phyloP scores from a whole-genome alignment of 1,284 basidiomycete species.

The Athelia sp. region DNA sequence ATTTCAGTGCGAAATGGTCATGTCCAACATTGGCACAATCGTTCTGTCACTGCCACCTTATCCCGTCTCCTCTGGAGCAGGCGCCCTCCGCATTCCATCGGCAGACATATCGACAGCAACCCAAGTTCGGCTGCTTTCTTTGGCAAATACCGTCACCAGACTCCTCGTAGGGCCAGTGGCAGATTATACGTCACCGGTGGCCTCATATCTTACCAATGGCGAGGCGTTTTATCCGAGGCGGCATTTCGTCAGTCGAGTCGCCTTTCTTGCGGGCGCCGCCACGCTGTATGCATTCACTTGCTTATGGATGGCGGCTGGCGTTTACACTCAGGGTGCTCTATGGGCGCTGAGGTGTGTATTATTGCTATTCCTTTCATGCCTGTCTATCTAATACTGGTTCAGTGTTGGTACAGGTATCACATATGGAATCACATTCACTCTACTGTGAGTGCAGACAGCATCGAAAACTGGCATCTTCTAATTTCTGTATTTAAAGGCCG shows the following conservation, averaged over 20 bases:
- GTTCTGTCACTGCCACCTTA: constrained; percentile 53
- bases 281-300: constrained; percentile 45
- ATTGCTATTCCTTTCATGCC: background rate
- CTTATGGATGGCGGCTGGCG: constrained; percentile 44
- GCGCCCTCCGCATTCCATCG: constrained; percentile 15
- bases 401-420: constrained; percentile 60
- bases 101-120: constrained; percentile 35
- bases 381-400: constrained; percentile 8
- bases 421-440: constrained; percentile 65
- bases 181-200: constrained; percentile 62
- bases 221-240: constrained; percentile 35
- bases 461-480: constrained; percentile 1
- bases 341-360: constrained; percentile 57
- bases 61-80: constrained; percentile 13
- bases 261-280: constrained; percentile 49
- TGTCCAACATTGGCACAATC: constrained; percentile 74
- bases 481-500: constrained; percentile 38
- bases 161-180: constrained; percentile 64
- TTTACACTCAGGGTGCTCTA: constrained; percentile 42
- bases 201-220: constrained; percentile 33
- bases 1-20: constrained; percentile 73
- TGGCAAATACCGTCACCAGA: constrained; percentile 68
- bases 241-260: constrained; percentile 53
- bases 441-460: constrained; percentile 45
- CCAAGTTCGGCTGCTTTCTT: constrained; percentile 67